phyloP scores from a whole-genome alignment of 805 yeast genomes.

The Phaffomyces opuntiae region DNA sequence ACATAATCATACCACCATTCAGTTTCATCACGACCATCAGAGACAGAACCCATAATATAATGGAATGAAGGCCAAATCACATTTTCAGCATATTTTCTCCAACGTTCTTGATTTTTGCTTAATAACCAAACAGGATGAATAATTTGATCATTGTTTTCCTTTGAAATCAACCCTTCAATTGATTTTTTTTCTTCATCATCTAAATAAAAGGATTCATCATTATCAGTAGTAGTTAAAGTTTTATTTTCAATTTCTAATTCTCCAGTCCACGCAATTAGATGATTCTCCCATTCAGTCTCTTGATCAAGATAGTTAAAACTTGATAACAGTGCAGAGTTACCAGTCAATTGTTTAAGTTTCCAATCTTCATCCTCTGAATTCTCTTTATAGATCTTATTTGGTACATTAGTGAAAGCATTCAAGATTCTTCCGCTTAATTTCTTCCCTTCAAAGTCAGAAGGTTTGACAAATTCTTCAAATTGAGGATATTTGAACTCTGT shows the following conservation, averaged over 20 bases:
- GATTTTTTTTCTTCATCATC: slow-evolving; percentile 46
- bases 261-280: slow-evolving; percentile 93
- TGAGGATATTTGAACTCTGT: slow-evolving; percentile 1
- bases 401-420: slow-evolving; percentile 60
- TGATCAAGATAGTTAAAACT: slow-evolving; percentile 58
- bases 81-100: slow-evolving; percentile 88
- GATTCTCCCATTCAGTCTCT: slow-evolving; percentile 79
- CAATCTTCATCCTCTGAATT: slow-evolving; percentile 26
- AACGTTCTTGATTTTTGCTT: slow-evolving; percentile 68
- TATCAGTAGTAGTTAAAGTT: background rate
- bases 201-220: slow-evolving; percentile 55
- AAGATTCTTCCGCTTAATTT: slow-evolving; percentile 51
- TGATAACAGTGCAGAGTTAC: slow-evolving; percentile 80
- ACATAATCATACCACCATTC: slow-evolving; percentile 88
- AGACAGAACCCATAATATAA: slow-evolving; percentile 74
- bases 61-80: slow-evolving; percentile 93
- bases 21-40: slow-evolving; percentile 62
- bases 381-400: slow-evolving; percentile 48
- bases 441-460: slow-evolving; percentile 18
- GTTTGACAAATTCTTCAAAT: slow-evolving; percentile 18
- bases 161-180: slow-evolving; percentile 41
- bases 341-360: slow-evolving; percentile 58
- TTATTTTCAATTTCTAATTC: slow-evolving; percentile 41
- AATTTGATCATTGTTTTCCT: slow-evolving; percentile 39
- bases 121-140: slow-evolving; percentile 87